phyloP scores from a whole-genome alignment of 1,139 yeast genomes.

The Debaryomyces fabryi region DNA sequence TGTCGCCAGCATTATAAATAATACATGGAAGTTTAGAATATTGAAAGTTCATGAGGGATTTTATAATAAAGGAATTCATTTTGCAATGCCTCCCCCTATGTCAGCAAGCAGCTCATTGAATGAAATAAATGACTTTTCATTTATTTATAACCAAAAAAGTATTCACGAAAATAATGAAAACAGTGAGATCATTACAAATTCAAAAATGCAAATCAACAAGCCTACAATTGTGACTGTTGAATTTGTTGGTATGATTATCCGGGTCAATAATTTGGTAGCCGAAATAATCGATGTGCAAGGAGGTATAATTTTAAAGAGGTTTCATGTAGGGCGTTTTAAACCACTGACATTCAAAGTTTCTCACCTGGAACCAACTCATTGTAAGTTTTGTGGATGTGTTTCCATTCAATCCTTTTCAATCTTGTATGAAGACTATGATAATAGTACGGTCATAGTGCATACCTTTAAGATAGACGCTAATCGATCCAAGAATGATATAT shows the following conservation, averaged over 20 bases:
- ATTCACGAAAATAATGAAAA: neutral
- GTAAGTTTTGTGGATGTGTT: slow-evolving; percentile 89
- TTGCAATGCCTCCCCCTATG: slow-evolving; percentile 17
- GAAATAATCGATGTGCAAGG: slow-evolving; percentile 78
- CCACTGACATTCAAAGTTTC: slow-evolving; percentile 65
- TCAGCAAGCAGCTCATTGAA: slow-evolving; percentile 16
- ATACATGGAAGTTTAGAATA: slow-evolving; percentile 63
- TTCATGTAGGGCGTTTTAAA: slow-evolving; percentile 65
- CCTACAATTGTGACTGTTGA: slow-evolving; percentile 51
- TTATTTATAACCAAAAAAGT: slow-evolving; percentile 11
- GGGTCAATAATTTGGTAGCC: slow-evolving; percentile 56
- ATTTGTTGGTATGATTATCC: slow-evolving; percentile 70
- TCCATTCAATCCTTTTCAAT: slow-evolving; percentile 73
- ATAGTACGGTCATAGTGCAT: slow-evolving; percentile 66
- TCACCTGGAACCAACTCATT: slow-evolving; percentile 84
- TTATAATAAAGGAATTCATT: slow-evolving; percentile 37
- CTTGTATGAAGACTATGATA: slow-evolving; percentile 65
- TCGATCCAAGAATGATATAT: slow-evolving; percentile 76
- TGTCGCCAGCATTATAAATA: slow-evolving; percentile 66
- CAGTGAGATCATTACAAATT: neutral
- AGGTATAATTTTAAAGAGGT: slow-evolving; percentile 60
- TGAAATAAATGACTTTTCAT: slow-evolving; percentile 21
- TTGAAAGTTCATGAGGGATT: slow-evolving; percentile 49
- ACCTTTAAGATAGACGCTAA: slow-evolving; percentile 68
- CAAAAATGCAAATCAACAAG: slow-evolving; percentile 23